phyloP scores from a whole-genome alignment of 768 basidiomycete species.

The Hygrocybe punicea region DNA sequence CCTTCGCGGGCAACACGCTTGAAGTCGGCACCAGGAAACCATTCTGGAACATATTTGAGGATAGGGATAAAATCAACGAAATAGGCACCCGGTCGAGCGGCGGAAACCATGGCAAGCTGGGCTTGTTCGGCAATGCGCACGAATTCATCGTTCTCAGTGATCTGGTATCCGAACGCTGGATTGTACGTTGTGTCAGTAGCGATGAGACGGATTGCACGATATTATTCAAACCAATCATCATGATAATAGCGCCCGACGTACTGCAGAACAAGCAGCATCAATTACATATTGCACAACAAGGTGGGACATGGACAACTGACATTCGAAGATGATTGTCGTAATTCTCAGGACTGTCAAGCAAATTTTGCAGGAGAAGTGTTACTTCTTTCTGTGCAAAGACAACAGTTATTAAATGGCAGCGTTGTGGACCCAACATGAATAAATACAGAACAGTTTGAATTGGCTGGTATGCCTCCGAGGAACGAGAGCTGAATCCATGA shows the following conservation, averaged over 20 bases:
- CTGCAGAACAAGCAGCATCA: too few relatives aligned
- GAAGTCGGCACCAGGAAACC: constrained; percentile 45
- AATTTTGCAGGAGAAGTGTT: constrained; percentile 3
- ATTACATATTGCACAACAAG: too few relatives aligned
- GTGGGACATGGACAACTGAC: too few relatives aligned
- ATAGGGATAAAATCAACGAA: constrained; percentile 16
- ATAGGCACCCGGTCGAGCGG: constrained; percentile 14
- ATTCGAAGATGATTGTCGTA: too few relatives aligned
- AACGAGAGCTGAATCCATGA: constrained; percentile 20
- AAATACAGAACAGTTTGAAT: constrained; percentile 10
- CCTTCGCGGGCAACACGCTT: constrained; percentile 37
- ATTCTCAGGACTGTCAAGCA: too few relatives aligned
- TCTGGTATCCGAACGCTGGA: constrained; percentile 21
- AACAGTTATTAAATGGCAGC: constrained; percentile 4
- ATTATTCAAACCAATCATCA: too few relatives aligned
- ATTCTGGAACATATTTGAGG: constrained; percentile 21
- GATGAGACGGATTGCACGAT: too few relatives aligned
- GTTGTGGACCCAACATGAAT: constrained; percentile 7
- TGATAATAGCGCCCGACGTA: too few relatives aligned
- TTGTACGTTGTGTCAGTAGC: too few relatives aligned
- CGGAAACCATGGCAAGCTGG: constrained; percentile 11
- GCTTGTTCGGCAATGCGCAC: constrained; percentile 18
- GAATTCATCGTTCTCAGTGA: constrained; percentile 21
- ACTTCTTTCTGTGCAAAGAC: constrained; percentile 10
- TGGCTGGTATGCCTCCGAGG: constrained; percentile 12